Conservation (phyloP, 2,329 filamentous ascomycete species). For the Fusarium domesticum region DNA sequence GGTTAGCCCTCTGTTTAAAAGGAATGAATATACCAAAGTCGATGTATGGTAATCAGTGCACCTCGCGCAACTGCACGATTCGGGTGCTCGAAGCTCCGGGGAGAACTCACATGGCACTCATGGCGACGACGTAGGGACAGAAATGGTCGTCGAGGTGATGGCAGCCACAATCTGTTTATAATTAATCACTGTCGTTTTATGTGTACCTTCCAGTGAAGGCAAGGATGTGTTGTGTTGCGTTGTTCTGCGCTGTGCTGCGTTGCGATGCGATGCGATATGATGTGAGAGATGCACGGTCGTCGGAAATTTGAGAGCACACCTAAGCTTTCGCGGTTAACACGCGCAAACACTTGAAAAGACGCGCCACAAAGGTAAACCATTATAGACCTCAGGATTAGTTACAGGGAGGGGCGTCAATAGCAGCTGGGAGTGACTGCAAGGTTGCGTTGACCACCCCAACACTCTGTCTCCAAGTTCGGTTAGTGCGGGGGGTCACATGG, state of each 20-base stretch:
- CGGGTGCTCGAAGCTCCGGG: neutral
- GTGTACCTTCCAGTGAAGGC: neutral
- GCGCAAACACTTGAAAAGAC: conserved; percentile 8
- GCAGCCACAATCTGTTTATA: neutral
- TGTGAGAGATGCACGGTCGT: conserved; percentile 10
- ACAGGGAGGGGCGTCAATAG: conserved; percentile 1
- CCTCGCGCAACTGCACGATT: too few relatives aligned
- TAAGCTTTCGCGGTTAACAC: conserved; percentile 17
- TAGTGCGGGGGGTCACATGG: neutral
- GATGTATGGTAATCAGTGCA: too few relatives aligned
- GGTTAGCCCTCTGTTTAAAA: conserved; percentile 18
- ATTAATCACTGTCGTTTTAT: neutral
- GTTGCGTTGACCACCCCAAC: conserved; percentile 13
- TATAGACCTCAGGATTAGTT: conserved; percentile 16
- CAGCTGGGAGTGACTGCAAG: neutral
- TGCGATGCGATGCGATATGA: neutral
- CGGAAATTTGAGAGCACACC: conserved; percentile 21
- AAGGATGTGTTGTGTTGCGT: too few relatives aligned
- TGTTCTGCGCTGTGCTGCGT: conserved; percentile 6
- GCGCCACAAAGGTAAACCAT: conserved; percentile 19
- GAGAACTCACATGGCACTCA: conserved; percentile 40
- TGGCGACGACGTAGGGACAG: conserved; percentile 17
- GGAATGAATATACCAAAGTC: too few relatives aligned
- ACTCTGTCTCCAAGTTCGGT: neutral
- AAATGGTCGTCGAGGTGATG: neutral